Evolutionary conservation across 257 asterid species (phyloP).

Genomic region (Nicotiana tomentosiformis): DNA sequence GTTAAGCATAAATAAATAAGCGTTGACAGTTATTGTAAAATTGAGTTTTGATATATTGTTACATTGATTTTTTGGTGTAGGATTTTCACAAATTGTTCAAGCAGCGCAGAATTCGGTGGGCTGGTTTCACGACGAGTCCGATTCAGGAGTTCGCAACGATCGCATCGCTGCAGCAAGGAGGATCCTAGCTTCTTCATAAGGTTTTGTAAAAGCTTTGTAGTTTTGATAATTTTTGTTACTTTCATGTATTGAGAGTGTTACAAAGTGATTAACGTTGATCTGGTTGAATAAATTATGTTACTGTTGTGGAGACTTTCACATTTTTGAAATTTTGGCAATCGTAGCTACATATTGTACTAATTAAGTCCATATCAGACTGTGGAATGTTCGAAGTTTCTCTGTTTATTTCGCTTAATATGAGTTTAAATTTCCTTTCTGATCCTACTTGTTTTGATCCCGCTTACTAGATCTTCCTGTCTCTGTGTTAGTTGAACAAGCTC

Average conservation of each 20-base stretch:
- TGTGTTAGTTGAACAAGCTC: neutral
- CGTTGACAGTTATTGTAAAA: neutral
- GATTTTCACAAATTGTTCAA: slow-evolving; percentile 68
- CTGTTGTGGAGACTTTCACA: neutral
- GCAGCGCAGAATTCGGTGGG: slow-evolving; percentile 77
- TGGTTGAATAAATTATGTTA: neutral
- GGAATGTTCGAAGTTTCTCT: neutral
- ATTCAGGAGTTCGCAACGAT: slow-evolving; percentile 32
- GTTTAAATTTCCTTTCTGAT: neutral
- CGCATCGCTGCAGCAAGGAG: slow-evolving; percentile 37
- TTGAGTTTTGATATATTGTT: neutral
- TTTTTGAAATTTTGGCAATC: neutral
- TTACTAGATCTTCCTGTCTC: neutral
- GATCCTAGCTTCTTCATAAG: slow-evolving; percentile 38
- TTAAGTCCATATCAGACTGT: neutral
- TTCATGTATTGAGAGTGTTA: neutral
- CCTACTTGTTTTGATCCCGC: neutral
- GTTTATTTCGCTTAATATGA: neutral
- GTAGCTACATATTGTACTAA: neutral
- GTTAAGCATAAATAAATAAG: neutral
- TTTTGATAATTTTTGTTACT: neutral
- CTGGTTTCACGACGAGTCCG: slow-evolving; percentile 64
- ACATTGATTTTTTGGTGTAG: slow-evolving; percentile 23
- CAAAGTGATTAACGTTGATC: neutral
- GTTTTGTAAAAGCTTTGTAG: slow-evolving; percentile 24